Evolutionary conservation across 2,329 filamentous ascomycete species (phyloP).

Genomic region (Colletotrichum godetiae): DNA sequence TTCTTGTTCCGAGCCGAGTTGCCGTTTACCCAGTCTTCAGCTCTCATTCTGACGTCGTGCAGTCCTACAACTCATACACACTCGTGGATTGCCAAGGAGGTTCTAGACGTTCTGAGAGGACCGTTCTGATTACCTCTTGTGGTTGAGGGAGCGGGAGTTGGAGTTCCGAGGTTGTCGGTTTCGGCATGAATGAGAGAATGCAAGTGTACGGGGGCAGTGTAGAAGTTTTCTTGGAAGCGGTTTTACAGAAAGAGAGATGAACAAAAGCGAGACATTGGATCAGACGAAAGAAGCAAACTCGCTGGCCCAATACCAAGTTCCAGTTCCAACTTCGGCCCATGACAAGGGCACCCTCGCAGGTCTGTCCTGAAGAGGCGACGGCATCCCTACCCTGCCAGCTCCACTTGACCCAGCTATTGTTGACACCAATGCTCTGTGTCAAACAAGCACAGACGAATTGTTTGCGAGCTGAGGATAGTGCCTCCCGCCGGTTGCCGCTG

Average conservation of each 20-base stretch:
- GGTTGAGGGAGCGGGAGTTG: not conserved
- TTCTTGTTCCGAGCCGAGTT: not conserved
- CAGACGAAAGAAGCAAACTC: constrained; percentile 2
- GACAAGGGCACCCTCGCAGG: constrained; percentile 15
- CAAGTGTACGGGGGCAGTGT: not conserved
- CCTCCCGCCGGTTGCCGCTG: not conserved
- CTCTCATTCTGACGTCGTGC: not conserved
- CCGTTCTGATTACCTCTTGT: constrained; percentile 1
- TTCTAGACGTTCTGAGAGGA: constrained; percentile 13
- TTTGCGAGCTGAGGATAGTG: not conserved
- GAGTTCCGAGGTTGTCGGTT: not conserved
- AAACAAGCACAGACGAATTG: constrained; percentile 18
- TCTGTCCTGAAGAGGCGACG: constrained; percentile 6
- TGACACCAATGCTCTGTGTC: constrained; percentile 12
- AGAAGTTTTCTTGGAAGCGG: not conserved
- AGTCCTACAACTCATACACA: constrained; percentile 31
- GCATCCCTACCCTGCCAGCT: not conserved
- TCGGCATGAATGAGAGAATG: not conserved
- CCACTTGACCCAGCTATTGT: not conserved
- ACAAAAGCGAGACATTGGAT: not conserved
- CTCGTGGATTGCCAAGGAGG: constrained; percentile 27
- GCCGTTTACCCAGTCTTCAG: not conserved
- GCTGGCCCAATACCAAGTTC: not conserved
- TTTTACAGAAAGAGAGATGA: not conserved
- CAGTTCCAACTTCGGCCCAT: not conserved